Base-by-base conservation (phyloP, 805 yeast genomes). In the Candida sanyiensis region DNA sequence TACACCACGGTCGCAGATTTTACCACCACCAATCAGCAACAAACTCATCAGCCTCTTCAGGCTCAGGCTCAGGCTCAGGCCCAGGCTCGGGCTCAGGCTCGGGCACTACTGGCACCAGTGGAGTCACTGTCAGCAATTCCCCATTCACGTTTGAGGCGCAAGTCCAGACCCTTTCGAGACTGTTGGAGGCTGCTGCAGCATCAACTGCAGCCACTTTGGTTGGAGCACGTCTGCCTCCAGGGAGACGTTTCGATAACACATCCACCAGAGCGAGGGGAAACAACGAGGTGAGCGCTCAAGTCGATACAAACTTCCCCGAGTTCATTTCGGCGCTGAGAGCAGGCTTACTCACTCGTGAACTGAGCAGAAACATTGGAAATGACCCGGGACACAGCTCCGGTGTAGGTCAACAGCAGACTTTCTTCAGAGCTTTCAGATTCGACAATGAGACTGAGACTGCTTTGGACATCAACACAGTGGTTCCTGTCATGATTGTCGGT, bases 401-500 rank as follows among this genome's bases (percentile, higher is more conserved):
- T n/a, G n/a, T n/a, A 11, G 22, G 35, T 3, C 42, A 41, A 7
- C 41, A 42, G 6, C 52, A 56, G 57, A 56, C 64, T 5, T 67
- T 69, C 33, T 66, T 67, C 42, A 54, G 72, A 26, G 73, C 73
- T 0, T 69, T 67, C 41, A 51, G 72, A 39, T 69, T 68, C 44
- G 61, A 62, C 28, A 50, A 56, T 28, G 57, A 55, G 10, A 27
- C 28, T n/a, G n/a, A n/a, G 18, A 16, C 9, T 17, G n/a, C 17
- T 25, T 12, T n/a, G 10, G 32, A 25, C 13, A 18, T 15, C 7
- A 28, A 38, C 10, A 39, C 44, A 18, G 34, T 37, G n/a, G 62
- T 72, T 4, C 78, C 78, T 1, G 72, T 73, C 4, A 57, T 72
- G 41, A 66, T 72, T 18, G 64, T 72, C 16, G 75, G 77, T 6